A percentile compares a stretch with the other conserved stretches of the same genome.
These are phyloP conservation scores for Cladosporium halotolerans DNA, from an alignment of 2,329 filamentous ascomycete species.

Conservation along the genomic window DNA sequence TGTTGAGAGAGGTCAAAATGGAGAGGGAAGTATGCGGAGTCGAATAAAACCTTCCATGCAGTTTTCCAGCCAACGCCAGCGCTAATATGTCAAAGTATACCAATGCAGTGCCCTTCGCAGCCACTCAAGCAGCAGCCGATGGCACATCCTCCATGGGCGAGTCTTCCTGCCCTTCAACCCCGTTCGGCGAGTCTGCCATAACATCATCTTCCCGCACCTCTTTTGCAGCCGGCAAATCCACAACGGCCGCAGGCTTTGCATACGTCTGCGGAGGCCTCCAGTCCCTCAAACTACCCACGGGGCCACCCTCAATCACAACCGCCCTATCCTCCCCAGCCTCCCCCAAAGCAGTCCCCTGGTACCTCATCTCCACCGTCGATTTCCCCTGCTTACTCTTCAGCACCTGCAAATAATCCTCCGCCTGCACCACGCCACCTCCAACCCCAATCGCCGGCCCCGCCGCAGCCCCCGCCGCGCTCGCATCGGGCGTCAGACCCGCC, in stretches of 20 bases:
- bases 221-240: slow-evolving; percentile 3
- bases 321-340: slow-evolving; percentile 63
- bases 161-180: slow-evolving; percentile 7
- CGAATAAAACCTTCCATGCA: too few relatives aligned
- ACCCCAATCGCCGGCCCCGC: slow-evolving; percentile 25
- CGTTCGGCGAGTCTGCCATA: slow-evolving; percentile 4
- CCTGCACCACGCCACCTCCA: slow-evolving; percentile 33
- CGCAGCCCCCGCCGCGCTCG: slow-evolving; percentile 43
- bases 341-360: slow-evolving; percentile 77
- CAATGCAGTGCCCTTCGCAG: not conserved
- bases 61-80: slow-evolving; percentile 13
- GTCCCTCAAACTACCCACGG: slow-evolving; percentile 58
- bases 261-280: slow-evolving; percentile 45
- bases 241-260: not conserved
- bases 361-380: slow-evolving; percentile 72
- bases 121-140: not conserved
- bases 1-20: too few relatives aligned
- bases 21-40: too few relatives aligned
- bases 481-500: slow-evolving; percentile 54
- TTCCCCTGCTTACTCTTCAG: slow-evolving; percentile 92
- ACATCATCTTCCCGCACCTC: not conserved
- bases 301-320: slow-evolving; percentile 72
- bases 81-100: slow-evolving; percentile 11
- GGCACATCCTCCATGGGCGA: slow-evolving; percentile 6
- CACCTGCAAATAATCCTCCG: slow-evolving; percentile 46